Conservation (phyloP, 2,329 filamentous ascomycete species). For the Lecanosticta acicola region DNA sequence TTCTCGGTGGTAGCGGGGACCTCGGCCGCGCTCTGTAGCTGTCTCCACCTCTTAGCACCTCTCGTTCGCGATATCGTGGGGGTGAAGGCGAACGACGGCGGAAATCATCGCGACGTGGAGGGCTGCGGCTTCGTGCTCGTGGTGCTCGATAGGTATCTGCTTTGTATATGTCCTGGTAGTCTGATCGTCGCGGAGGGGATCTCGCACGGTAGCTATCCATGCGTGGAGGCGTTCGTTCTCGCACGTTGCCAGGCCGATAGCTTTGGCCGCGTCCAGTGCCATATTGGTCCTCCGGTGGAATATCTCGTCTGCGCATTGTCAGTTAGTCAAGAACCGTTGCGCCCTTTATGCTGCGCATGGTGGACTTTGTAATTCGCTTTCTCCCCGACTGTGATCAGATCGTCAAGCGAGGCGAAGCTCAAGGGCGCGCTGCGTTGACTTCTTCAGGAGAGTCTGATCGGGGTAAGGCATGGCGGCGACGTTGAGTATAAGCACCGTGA, state of each 20-base stretch:
- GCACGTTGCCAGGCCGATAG: slow-evolving; percentile 34
- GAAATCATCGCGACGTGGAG: slow-evolving; percentile 28
- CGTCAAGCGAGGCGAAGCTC: no score
- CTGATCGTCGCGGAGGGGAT: slow-evolving; percentile 45
- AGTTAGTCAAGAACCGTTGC: slow-evolving; percentile 9
- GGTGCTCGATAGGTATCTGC: slow-evolving; percentile 30
- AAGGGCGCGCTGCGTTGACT: no score
- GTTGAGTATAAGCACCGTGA: no score
- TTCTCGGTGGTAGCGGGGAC: slow-evolving; percentile 30
- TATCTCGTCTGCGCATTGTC: slow-evolving; percentile 18
- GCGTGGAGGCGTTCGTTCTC: slow-evolving; percentile 29
- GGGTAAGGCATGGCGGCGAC: no score
- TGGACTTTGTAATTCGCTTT: no score
- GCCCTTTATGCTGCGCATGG: background rate
- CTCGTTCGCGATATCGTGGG: slow-evolving; percentile 24
- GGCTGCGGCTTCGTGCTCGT: slow-evolving; percentile 28
- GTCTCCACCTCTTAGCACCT: slow-evolving; percentile 28
- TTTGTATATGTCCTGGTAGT: slow-evolving; percentile 24
- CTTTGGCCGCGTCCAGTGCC: slow-evolving; percentile 33
- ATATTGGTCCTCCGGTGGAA: slow-evolving; percentile 32
- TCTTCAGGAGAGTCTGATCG: no score
- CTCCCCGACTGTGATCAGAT: no score
- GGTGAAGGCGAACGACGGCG: slow-evolving; percentile 32
- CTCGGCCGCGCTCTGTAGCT: slow-evolving; percentile 31
- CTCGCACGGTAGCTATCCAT: slow-evolving; percentile 39